These are phyloP conservation scores for Apiospora aurea DNA, from an alignment of 2,329 filamentous ascomycete species.

Conservation along the genomic window DNA sequence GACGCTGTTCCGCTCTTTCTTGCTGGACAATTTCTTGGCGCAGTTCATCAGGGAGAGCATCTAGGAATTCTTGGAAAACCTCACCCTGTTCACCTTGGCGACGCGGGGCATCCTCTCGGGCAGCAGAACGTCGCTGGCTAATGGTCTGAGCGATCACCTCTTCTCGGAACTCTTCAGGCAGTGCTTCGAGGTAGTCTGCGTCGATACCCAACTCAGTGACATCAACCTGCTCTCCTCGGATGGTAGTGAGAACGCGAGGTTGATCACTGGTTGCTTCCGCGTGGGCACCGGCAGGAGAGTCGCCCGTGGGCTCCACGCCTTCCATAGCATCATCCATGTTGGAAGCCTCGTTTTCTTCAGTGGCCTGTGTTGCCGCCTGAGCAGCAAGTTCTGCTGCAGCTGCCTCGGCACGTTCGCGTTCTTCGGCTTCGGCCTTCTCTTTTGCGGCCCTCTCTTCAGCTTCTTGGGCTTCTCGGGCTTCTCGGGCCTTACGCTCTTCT, in stretches of 20 bases:
- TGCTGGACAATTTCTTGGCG: slow-evolving; percentile 90
- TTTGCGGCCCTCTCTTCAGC: slow-evolving; percentile 71
- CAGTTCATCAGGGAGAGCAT: slow-evolving; percentile 89
- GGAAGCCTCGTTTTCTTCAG: slow-evolving; percentile 44
- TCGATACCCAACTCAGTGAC: slow-evolving; percentile 96
- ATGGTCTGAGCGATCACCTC: slow-evolving; percentile 94
- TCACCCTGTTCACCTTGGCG: slow-evolving; percentile 66
- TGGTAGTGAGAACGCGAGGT: slow-evolving; percentile 78
- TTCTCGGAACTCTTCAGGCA: slow-evolving; percentile 96
- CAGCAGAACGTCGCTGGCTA: slow-evolving; percentile 81
- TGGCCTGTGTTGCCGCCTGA: slow-evolving; percentile 56
- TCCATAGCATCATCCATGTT: slow-evolving; percentile 42
- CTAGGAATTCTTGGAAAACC: slow-evolving; percentile 91
- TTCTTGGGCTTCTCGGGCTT: slow-evolving; percentile 74
- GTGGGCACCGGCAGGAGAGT: slow-evolving; percentile 41
- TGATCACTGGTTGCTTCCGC: slow-evolving; percentile 55
- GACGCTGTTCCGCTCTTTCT: slow-evolving; percentile 86
- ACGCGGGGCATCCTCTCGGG: slow-evolving; percentile 69
- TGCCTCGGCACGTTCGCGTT: slow-evolving; percentile 68
- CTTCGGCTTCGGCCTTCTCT: slow-evolving; percentile 75
- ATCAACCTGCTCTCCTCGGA: slow-evolving; percentile 87
- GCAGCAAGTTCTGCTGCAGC: slow-evolving; percentile 56
- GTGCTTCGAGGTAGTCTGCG: slow-evolving; percentile 89
- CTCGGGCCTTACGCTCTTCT: slow-evolving; percentile 59
- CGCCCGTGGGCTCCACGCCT: slow-evolving; percentile 43